These are phyloP conservation scores for Candida tropicalis DNA, from an alignment of 1,139 yeast species.

Conservation along the genomic window DNA sequence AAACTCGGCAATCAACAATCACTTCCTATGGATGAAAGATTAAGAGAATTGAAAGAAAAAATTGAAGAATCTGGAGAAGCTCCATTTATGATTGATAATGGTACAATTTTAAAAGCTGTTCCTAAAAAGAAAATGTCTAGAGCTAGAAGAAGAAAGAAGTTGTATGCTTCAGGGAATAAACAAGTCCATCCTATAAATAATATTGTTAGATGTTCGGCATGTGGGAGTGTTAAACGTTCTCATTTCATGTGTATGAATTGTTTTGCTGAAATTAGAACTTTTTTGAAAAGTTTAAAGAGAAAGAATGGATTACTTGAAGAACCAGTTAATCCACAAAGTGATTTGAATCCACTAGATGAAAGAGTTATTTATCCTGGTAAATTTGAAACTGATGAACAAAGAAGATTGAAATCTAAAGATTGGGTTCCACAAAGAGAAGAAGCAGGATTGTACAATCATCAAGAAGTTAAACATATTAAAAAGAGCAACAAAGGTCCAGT, in stretches of 20 bases:
- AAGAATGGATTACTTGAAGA: conserved; percentile 28
- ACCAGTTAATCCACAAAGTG: conserved; percentile 37
- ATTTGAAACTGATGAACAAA: conserved; percentile 46
- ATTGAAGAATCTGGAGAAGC: conserved; percentile 29
- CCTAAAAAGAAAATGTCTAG: conserved; percentile 94
- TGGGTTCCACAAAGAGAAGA: conserved; percentile 62
- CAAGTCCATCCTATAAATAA: conserved; percentile 76
- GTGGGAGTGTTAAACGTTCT: conserved; percentile 89
- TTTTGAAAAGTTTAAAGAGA: conserved; percentile 62
- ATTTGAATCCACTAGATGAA: conserved; percentile 64
- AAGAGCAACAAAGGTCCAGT: conserved; percentile 24
- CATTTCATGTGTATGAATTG: conserved; percentile 94
- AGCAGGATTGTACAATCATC: conserved; percentile 29
- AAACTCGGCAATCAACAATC: conserved; percentile 3
- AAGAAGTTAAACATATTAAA: conserved; percentile 8
- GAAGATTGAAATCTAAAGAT: conserved; percentile 52
- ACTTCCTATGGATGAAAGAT: conserved; percentile 23
- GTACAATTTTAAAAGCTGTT: conserved; percentile 73
- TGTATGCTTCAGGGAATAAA: conserved; percentile 81
- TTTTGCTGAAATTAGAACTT: conserved; percentile 73
- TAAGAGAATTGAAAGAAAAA: conserved; percentile 34
- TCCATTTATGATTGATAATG: conserved; percentile 54
- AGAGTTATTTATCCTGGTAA: conserved; percentile 78
- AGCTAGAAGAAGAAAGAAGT: conserved; percentile 78
- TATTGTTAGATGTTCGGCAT: conserved; percentile 89